phyloP scores from a whole-genome alignment of 768 basidiomycete genomes.

The Suillus bovinus region DNA sequence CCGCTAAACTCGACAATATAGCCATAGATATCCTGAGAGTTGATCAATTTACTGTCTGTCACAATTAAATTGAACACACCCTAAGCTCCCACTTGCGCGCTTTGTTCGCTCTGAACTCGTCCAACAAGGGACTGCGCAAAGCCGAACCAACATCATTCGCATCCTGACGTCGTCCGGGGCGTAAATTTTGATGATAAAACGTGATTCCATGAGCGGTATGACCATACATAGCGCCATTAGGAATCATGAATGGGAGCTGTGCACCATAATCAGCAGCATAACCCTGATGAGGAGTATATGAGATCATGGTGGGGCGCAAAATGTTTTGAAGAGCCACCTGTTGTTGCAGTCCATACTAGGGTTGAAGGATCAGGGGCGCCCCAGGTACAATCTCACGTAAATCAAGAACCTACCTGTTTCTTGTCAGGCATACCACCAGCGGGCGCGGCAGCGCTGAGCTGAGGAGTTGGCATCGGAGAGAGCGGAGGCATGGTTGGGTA shows the following conservation, averaged over 20 bases:
- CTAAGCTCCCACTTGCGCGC: conserved; percentile 78
- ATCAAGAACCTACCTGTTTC: conserved; percentile 51
- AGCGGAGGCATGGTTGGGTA: conserved; percentile 54
- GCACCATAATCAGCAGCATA: conserved; percentile 53
- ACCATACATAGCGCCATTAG: conserved; percentile 47
- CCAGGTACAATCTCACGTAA: conserved; percentile 10
- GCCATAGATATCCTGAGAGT: conserved; percentile 76
- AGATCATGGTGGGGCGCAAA: conserved; percentile 42
- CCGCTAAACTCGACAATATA: conserved; percentile 88
- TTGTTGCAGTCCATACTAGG: conserved; percentile 47
- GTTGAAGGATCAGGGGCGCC: conserved; percentile 14
- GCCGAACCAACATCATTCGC: conserved; percentile 35
- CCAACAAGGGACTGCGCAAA: conserved; percentile 71
- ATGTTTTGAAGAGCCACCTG: conserved; percentile 44
- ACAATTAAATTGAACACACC: conserved; percentile 42
- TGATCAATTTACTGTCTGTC: conserved; percentile 9
- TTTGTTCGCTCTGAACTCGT: conserved; percentile 84
- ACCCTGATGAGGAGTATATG: conserved; percentile 37
- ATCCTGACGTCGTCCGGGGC: conserved; percentile 48
- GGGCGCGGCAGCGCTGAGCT: conserved; percentile 42
- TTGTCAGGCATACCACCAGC: conserved; percentile 47
- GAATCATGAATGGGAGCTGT: conserved; percentile 46
- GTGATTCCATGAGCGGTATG: conserved; percentile 37
- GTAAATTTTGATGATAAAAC: conserved; percentile 40
- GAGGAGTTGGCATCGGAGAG: conserved; percentile 55